Conservation (phyloP, 805 yeast species). For the Metschnikowia shivogae region DNA sequence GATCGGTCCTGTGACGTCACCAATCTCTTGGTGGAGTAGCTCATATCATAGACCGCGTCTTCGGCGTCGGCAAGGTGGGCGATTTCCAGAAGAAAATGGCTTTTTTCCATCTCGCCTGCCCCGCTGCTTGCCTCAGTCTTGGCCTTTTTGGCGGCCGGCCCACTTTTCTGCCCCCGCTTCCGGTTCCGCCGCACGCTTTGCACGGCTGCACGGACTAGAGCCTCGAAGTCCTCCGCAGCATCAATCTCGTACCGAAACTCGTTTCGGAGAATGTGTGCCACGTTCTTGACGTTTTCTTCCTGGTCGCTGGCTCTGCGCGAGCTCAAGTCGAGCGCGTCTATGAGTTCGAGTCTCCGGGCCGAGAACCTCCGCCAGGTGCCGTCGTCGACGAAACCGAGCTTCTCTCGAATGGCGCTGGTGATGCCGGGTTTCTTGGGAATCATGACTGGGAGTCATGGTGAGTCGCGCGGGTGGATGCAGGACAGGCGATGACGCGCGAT, state of each 20-base stretch:
- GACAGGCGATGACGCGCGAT: not conserved
- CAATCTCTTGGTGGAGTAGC: constrained; percentile 28
- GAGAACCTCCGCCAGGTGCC: constrained; percentile 84
- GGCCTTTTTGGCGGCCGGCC: constrained; percentile 11
- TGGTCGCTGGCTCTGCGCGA: constrained; percentile 87
- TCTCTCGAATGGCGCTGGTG: constrained; percentile 54
- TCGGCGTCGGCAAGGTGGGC: constrained; percentile 30
- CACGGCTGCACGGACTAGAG: constrained; percentile 86
- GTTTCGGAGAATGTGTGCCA: constrained; percentile 69
- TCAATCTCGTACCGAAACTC: constrained; percentile 71
- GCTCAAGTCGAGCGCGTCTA: constrained; percentile 65
- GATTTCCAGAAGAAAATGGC: constrained; percentile 32
- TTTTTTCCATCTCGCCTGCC: not conserved
- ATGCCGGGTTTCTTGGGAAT: constrained; percentile 43
- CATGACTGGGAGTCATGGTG: constrained; percentile 18
- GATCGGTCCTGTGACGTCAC: constrained; percentile 37
- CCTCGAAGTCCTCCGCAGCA: constrained; percentile 72
- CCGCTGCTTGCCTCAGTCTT: not conserved
- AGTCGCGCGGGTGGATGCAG: constrained; percentile 6
- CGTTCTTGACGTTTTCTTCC: constrained; percentile 71
- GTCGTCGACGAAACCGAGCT: constrained; percentile 76
- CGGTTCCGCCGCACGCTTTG: constrained; percentile 90
- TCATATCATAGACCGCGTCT: constrained; percentile 32
- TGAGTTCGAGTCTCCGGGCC: constrained; percentile 84
- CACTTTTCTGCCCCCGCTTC: constrained; percentile 50